Conservation (phyloP, 768 basidiomycete genomes). For the Leccinum broughii region DNA sequence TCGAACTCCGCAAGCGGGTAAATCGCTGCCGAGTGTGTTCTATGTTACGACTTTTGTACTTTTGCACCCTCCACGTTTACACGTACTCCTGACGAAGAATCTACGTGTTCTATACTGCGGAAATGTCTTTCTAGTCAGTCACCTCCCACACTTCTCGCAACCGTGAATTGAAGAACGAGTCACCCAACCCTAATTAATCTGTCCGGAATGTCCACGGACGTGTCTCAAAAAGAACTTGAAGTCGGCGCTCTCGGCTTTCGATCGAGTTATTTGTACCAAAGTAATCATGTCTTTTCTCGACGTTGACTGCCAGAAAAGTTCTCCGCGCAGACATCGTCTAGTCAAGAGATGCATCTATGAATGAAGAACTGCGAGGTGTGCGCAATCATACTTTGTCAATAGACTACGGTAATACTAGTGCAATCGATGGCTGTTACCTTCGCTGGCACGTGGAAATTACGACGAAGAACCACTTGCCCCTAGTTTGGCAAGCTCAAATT, state of each 20-base stretch:
- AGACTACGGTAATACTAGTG: background rate
- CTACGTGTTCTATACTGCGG: constrained; percentile 22
- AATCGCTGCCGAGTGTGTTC: background rate
- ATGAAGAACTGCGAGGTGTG: background rate
- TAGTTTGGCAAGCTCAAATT: background rate
- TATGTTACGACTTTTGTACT: background rate
- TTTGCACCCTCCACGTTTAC: background rate
- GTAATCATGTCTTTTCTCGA: background rate
- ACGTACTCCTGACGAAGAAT: constrained; percentile 12
- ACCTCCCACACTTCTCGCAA: background rate
- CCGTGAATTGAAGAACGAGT: background rate
- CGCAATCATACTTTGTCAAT: background rate
- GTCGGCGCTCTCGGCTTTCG: background rate
- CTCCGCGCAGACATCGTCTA: background rate
- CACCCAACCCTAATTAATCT: background rate
- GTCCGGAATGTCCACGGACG: background rate
- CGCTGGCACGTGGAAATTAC: constrained; percentile 12
- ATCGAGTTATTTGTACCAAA: background rate
- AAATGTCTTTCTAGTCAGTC: background rate
- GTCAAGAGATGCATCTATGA: background rate
- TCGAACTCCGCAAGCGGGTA: constrained; percentile 36
- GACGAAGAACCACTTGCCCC: background rate
- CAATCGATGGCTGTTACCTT: background rate
- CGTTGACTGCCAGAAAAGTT: background rate
- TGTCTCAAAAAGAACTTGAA: no score